Conservation (phyloP, 2,329 filamentous ascomycete species). For the Macrophomina phaseolina region DNA sequence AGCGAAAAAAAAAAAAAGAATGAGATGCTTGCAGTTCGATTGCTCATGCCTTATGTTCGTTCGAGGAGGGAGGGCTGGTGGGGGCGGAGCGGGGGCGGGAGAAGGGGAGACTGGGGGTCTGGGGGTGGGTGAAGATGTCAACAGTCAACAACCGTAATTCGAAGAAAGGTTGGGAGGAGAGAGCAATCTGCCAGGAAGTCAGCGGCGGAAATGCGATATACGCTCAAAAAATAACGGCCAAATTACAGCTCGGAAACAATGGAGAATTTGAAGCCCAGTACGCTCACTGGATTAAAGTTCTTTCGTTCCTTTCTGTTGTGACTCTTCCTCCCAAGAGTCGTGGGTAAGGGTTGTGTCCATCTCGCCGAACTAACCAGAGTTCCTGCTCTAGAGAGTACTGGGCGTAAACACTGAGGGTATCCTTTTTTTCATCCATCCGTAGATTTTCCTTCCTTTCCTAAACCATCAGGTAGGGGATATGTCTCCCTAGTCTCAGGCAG, state of each 20-base stretch:
- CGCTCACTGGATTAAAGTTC: background rate
- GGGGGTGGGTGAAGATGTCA: background rate
- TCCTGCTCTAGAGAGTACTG: background rate
- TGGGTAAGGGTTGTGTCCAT: background rate
- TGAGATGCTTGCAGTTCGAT: background rate
- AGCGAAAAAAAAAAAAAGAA: background rate
- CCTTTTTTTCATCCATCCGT: background rate
- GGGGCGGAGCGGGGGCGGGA: background rate
- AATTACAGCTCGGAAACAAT: background rate
- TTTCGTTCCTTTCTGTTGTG: background rate
- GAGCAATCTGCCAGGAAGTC: background rate
- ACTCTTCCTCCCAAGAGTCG: background rate
- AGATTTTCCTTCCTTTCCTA: background rate
- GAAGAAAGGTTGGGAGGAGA: background rate
- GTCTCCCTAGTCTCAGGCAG: too few relatives aligned
- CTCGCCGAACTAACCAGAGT: constrained; percentile 18
- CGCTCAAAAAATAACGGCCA: background rate
- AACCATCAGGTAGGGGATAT: background rate
- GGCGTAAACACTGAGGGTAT: constrained; percentile 1
- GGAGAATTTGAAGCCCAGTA: background rate
- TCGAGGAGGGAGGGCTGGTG: too few relatives aligned
- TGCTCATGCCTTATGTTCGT: background rate
- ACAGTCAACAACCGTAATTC: background rate
- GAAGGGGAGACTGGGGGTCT: background rate
- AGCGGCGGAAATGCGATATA: background rate